Base-by-base conservation (phyloP, 768 basidiomycete species). In the Phlebiopsis flavidoalba region DNA sequence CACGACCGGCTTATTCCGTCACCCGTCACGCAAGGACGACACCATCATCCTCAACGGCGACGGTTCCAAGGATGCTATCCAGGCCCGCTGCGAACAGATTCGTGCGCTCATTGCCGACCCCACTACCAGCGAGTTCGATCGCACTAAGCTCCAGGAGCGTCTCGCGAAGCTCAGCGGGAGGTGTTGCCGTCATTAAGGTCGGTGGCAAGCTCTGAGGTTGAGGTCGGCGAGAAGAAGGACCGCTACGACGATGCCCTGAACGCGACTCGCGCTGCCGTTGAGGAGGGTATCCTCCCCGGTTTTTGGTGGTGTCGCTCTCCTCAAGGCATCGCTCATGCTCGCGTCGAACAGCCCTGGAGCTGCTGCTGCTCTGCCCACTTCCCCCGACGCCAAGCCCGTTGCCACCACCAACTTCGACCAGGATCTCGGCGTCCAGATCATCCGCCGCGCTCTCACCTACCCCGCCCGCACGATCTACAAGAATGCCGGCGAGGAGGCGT, bases 151-250 rank as follows among this genome's bases (percentile, higher is more conserved):
- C 54, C 95, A 98, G 74, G 96, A 98, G 73, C 91, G 96, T 65
- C 83, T 99, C 49, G 96, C 96, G 64, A 98, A 99, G 83, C 81
- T 98, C 57, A 85, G 84, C 48, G 96, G n/a, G 96, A 49, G 95
- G 96, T 75, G 96, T 98, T 51, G 96, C 96, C 15, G 95, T 98
- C 76, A 98, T 98, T 83, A 95, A 93, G 77, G 96, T 98, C 63
- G 96, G 96, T 59, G 96, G 96, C 17, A 78, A n/a, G 88, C 22
- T 86, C 83, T 56, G 96, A 98, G 75, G 96, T 98, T 55, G 96
- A 98, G 77, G 96, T 98, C 62, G 83, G 95, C 7, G 96, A 98
- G 84, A 98, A 98, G 92, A 97, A 98, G 86, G 96, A 98, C 73
- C 83, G 95, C 40, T 98, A 97, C 70, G 95, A 98, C 66, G 94